Percentiles rank a stretch among this genome's conserved stretches.
phyloP scores from a whole-genome alignment of 257 asterid genomes.

The Osmanthus fragrans region DNA sequence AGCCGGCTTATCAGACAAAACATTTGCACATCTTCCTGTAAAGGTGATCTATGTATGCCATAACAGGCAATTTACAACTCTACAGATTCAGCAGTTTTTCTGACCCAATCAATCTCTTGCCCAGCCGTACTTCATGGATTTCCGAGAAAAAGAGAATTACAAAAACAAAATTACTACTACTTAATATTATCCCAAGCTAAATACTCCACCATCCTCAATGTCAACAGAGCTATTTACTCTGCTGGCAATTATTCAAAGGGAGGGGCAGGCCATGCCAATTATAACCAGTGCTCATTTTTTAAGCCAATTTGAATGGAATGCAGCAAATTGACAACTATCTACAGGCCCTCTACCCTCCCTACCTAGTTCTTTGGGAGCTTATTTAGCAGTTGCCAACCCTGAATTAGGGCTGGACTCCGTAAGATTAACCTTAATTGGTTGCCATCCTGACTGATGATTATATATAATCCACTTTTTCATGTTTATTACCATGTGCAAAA shows the following conservation, averaged over 20 bases:
- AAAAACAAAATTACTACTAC: slow-evolving; percentile 28
- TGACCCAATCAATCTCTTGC: slow-evolving; percentile 29
- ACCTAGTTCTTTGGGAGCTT: slow-evolving; percentile 32
- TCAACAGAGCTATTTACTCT: slow-evolving; percentile 1
- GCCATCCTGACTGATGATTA: slow-evolving; percentile 85
- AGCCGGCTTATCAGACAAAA: background rate
- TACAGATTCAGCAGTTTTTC: slow-evolving; percentile 20
- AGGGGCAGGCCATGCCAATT: slow-evolving; percentile 38
- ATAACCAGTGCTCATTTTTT: slow-evolving; percentile 25
- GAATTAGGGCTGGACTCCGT: slow-evolving; percentile 68
- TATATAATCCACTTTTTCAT: slow-evolving; percentile 69
- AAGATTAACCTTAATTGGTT: slow-evolving; percentile 66
- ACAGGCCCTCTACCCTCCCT: slow-evolving; percentile 41
- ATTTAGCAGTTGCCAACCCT: slow-evolving; percentile 72
- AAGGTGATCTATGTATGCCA: background rate
- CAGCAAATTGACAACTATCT: slow-evolving; percentile 22
- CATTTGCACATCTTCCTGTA: background rate
- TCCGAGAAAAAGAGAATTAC: slow-evolving; percentile 18
- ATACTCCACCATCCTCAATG: background rate
- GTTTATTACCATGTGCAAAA: slow-evolving; percentile 78
- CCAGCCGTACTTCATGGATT: slow-evolving; percentile 17
- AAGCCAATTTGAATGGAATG: slow-evolving; percentile 23
- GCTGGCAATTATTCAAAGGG: slow-evolving; percentile 37
- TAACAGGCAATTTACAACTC: slow-evolving; percentile 24
- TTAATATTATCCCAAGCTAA: slow-evolving; percentile 36